Percentiles rank a stretch among this genome's conserved stretches.
These are phyloP conservation scores for Pneumocystis canis DNA, from an alignment of 1,139 yeast genomes.

Conservation along the genomic window DNA sequence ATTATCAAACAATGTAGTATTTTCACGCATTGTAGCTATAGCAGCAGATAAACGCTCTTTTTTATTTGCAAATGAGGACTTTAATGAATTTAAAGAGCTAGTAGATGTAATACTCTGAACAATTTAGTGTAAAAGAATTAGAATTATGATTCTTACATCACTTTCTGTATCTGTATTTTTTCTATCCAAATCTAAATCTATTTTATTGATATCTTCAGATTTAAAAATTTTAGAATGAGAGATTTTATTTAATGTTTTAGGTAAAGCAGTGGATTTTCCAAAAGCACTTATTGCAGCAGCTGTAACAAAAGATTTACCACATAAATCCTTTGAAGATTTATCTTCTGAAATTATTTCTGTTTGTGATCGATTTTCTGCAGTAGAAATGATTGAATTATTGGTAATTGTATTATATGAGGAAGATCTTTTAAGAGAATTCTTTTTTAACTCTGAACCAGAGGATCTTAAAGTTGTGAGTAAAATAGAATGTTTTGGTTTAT, in stretches of 20 bases:
- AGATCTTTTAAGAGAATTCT: background rate
- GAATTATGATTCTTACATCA: background rate
- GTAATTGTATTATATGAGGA: background rate
- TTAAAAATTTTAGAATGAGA: background rate
- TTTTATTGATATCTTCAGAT: background rate
- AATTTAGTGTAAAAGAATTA: background rate
- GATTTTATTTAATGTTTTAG: background rate
- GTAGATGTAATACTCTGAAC: background rate
- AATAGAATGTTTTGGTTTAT: background rate
- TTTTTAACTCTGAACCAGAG: background rate
- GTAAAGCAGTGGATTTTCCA: background rate
- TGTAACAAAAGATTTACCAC: background rate
- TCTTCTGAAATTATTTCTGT: background rate
- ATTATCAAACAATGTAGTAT: background rate
- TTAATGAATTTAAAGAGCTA: background rate
- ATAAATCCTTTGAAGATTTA: background rate
- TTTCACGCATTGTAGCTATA: background rate
- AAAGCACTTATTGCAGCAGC: background rate
- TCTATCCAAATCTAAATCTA: background rate
- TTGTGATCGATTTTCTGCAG: background rate
- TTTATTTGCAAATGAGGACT: background rate
- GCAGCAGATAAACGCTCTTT: constrained; percentile 7
- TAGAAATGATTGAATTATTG: too few relatives aligned
- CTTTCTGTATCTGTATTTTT: background rate
- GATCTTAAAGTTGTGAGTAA: background rate